These are phyloP conservation scores for Emmonsia crescens DNA, from an alignment of 2,329 filamentous ascomycete species.

Conservation along the genomic window DNA sequence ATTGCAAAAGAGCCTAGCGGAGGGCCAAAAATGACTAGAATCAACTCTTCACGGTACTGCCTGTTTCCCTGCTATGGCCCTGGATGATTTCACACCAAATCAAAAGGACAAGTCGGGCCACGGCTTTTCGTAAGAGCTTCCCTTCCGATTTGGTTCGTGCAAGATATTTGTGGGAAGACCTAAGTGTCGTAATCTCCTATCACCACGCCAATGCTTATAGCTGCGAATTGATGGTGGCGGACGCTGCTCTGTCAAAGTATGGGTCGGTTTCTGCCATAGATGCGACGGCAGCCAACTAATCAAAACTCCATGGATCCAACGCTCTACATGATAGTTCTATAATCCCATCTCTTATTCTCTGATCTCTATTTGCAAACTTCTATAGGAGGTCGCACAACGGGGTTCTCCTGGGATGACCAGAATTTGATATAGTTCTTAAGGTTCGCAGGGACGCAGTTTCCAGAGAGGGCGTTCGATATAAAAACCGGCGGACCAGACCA, in stretches of 20 bases:
- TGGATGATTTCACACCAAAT: not conserved
- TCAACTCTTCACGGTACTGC: not conserved
- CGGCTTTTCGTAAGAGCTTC: not conserved
- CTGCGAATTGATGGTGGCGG: not conserved
- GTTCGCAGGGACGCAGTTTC: not conserved
- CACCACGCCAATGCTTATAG: not conserved
- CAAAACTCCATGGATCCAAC: not conserved
- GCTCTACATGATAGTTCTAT: not conserved
- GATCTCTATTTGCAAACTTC: not conserved
- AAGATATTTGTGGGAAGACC: not conserved
- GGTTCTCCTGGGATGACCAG: not conserved
- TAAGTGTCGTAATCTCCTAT: not conserved
- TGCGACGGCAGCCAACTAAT: not conserved
- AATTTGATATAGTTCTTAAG: not conserved
- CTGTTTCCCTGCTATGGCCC: not conserved
- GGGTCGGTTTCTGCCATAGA: not conserved
- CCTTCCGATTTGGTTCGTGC: not conserved
- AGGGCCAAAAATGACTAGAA: not conserved
- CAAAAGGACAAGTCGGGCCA: not conserved
- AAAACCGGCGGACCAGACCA: not conserved
- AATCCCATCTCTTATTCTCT: not conserved
- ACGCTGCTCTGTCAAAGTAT: not conserved
- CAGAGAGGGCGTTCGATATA: not conserved
- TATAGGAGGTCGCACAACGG: not conserved
- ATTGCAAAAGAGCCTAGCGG: not conserved